Evolutionary conservation across 1,139 yeast species (phyloP).

Genomic region (Lodderomyces pseudojiufengensis): DNA sequence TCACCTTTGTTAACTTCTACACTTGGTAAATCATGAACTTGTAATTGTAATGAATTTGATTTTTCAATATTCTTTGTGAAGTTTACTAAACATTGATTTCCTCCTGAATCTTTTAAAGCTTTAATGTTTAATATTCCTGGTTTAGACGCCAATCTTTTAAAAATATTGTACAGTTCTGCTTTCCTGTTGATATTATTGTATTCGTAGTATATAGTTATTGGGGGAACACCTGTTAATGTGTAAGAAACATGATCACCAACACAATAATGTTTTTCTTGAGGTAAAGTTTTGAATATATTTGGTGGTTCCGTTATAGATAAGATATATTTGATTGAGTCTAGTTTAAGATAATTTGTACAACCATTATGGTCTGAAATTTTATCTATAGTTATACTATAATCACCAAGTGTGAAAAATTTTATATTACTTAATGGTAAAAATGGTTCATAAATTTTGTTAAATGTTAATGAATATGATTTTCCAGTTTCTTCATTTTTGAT

Average conservation of each 20-base stretch:
- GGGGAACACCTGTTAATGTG: constrained; percentile 73
- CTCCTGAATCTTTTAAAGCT: constrained; percentile 72
- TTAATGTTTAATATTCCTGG: constrained; percentile 73
- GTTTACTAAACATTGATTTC: constrained; percentile 63
- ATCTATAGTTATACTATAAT: constrained; percentile 55
- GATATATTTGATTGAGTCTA: constrained; percentile 30
- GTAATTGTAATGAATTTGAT: constrained; percentile 43
- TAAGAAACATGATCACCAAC: constrained; percentile 89
- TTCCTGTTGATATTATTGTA: constrained; percentile 63
- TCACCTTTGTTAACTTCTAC: constrained; percentile 85
- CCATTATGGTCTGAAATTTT: constrained; percentile 68
- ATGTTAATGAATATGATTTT: constrained; percentile 11
- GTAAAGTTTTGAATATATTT: constrained; percentile 44
- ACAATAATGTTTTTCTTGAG: constrained; percentile 55
- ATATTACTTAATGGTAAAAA: constrained; percentile 15
- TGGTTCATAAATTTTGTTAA: constrained; percentile 18
- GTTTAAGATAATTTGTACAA: constrained; percentile 48
- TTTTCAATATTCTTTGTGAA: constrained; percentile 41
- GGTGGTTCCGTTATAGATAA: constrained; percentile 77
- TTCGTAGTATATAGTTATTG: constrained; percentile 69
- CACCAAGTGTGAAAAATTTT: constrained; percentile 30
- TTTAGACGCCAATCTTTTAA: constrained; percentile 70
- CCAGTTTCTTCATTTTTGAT: constrained; percentile 41
- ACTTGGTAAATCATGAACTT: constrained; percentile 79
- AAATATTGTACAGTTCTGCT: constrained; percentile 55